These are phyloP conservation scores for Citrus sp. DNA, from an alignment of 345 rosid genomes.

Conservation along the genomic window DNA sequence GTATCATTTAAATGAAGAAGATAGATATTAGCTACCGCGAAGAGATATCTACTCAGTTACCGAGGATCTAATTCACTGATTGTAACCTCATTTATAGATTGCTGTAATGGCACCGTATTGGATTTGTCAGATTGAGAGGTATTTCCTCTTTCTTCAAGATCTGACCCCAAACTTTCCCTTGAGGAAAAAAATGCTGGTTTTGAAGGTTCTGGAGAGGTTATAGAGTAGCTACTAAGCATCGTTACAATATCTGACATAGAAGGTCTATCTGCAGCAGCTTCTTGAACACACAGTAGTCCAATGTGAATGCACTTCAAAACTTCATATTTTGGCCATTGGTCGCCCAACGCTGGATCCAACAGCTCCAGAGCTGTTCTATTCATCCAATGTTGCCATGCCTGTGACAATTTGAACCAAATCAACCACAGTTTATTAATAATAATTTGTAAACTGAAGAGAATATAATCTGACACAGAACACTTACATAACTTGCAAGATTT, in stretches of 20 bases:
- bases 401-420: background rate
- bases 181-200: slow-evolving; percentile 34
- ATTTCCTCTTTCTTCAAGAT: slow-evolving; percentile 1
- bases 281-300: slow-evolving; percentile 52
- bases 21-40: too few relatives aligned
- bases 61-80: slow-evolving; percentile 39
- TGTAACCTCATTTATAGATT: slow-evolving; percentile 36
- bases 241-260: slow-evolving; percentile 34
- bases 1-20: background rate
- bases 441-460: background rate
- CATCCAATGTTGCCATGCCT: slow-evolving; percentile 60
- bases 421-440: background rate
- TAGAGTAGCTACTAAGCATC: slow-evolving; percentile 44
- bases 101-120: slow-evolving; percentile 9
- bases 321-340: slow-evolving; percentile 23
- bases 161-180: background rate
- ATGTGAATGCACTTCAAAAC: slow-evolving; percentile 46
- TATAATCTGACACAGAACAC: background rate
- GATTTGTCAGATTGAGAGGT: background rate
- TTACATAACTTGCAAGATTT: slow-evolving; percentile 33
- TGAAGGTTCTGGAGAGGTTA: slow-evolving; percentile 32
- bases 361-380: slow-evolving; percentile 34
- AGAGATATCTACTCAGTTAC: background rate
- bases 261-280: slow-evolving; percentile 40
- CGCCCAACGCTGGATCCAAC: slow-evolving; percentile 33